Percentiles rank a stretch among this genome's conserved stretches.
Conservation (phyloP, 495 filamentous ascomycete species). For the Eremomyces bilateralis region DNA sequence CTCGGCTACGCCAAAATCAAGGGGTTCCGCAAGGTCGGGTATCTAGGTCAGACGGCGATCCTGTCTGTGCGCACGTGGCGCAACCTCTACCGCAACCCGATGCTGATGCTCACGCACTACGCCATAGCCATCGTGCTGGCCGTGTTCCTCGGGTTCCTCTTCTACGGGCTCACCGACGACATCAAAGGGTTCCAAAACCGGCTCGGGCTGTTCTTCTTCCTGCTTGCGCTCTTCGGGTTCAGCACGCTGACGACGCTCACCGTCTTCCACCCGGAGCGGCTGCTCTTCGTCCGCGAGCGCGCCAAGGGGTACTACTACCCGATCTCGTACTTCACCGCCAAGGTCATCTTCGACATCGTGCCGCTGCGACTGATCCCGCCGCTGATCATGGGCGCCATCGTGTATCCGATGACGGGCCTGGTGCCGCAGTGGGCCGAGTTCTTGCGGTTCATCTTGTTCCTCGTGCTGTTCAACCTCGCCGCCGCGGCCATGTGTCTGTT, state of each 20-base stretch:
- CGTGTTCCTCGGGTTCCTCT: conserved; percentile 83
- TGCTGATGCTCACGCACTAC: conserved; percentile 98
- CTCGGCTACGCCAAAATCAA: no score
- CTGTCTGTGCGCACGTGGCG: conserved; percentile 84
- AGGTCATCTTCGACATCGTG: conserved; percentile 88
- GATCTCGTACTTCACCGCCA: conserved; percentile 86
- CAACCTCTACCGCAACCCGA: conserved; percentile 92
- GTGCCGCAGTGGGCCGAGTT: conserved; percentile 68
- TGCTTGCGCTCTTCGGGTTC: conserved; percentile 90
- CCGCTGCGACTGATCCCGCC: conserved; percentile 85
- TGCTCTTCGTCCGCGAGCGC: conserved; percentile 81
- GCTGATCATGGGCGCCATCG: conserved; percentile 86
- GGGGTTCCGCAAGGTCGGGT: conserved; percentile 64
- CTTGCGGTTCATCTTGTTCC: conserved; percentile 70
- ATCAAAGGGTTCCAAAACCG: conserved; percentile 97
- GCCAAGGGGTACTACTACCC: conserved; percentile 98
- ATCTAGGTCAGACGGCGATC: conserved; percentile 63
- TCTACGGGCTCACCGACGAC: conserved; percentile 88
- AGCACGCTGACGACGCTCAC: conserved; percentile 83
- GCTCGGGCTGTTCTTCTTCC: conserved; percentile 95
- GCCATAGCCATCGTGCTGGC: conserved; percentile 93
- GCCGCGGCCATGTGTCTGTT: conserved; percentile 86
- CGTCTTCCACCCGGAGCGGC: conserved; percentile 80
- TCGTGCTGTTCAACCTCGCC: conserved; percentile 90
- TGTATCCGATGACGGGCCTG: conserved; percentile 97